These are phyloP conservation scores for Russula sp. DNA, from an alignment of 768 basidiomycete species.

Conservation along the genomic window DNA sequence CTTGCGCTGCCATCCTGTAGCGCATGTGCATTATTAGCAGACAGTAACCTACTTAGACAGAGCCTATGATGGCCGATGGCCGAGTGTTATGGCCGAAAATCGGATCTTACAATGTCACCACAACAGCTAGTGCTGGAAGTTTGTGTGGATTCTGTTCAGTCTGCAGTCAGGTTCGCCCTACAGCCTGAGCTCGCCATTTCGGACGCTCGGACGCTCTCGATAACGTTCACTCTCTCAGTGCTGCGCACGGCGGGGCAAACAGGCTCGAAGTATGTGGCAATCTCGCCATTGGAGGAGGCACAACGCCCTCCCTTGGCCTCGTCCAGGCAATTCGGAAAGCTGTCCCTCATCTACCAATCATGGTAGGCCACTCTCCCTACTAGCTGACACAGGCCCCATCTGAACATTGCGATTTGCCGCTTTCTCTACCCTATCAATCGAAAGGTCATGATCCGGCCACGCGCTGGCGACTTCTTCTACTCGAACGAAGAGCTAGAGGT, in stretches of 20 bases:
- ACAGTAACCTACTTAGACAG: no score
- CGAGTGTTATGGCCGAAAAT: no score
- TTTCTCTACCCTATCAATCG: background rate
- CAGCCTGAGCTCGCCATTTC: background rate
- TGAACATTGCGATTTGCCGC: background rate
- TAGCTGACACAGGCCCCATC: background rate
- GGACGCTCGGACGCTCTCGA: background rate
- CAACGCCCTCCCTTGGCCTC: constrained; percentile 75
- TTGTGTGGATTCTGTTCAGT: constrained; percentile 20
- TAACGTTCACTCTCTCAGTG: constrained; percentile 36
- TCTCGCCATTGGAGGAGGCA: constrained; percentile 69
- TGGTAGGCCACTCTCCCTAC: constrained; percentile 43
- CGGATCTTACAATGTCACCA: background rate
- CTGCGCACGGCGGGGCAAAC: constrained; percentile 64
- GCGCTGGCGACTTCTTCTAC: constrained; percentile 76
- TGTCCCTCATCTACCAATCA: constrained; percentile 50
- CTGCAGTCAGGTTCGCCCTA: constrained; percentile 11
- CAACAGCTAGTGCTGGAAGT: constrained; percentile 10
- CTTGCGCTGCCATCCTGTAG: no score
- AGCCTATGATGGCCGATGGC: no score
- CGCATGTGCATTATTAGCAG: no score
- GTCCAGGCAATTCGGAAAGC: constrained; percentile 49
- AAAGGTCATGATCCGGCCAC: constrained; percentile 71
- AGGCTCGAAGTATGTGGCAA: constrained; percentile 74
- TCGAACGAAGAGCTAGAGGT: constrained; percentile 57